Evolutionary conservation across 2,329 filamentous ascomycete genomes (phyloP).

Genomic region (Talaromyces rugulosus): DNA sequence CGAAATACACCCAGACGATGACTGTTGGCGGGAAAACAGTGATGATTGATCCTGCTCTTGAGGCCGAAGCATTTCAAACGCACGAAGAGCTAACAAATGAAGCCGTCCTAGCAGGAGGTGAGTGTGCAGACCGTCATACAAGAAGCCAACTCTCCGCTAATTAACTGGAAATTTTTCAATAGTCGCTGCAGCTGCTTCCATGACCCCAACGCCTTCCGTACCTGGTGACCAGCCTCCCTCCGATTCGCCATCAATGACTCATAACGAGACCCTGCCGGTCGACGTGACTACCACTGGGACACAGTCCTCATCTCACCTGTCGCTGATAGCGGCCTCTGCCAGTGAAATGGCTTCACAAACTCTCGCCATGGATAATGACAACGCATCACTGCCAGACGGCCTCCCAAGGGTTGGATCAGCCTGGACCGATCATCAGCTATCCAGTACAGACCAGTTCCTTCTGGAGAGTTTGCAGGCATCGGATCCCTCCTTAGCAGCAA

Average conservation of each 20-base stretch:
- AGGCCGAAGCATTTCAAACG: slow-evolving; percentile 36
- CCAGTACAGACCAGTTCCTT: slow-evolving; percentile 35
- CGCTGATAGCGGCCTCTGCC: slow-evolving; percentile 44
- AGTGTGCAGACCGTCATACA: background rate
- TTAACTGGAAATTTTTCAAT: background rate
- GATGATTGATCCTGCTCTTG: slow-evolving; percentile 40
- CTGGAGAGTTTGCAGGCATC: slow-evolving; percentile 39
- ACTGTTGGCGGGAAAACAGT: slow-evolving; percentile 39
- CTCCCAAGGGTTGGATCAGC: slow-evolving; percentile 24
- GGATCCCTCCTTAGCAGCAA: slow-evolving; percentile 34
- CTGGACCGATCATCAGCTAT: slow-evolving; percentile 32
- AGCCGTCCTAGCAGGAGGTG: slow-evolving; percentile 16
- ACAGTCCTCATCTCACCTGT: slow-evolving; percentile 39
- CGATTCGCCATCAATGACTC: slow-evolving; percentile 28
- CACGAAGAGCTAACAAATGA: slow-evolving; percentile 25
- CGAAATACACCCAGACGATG: slow-evolving; percentile 36
- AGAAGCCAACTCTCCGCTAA: background rate
- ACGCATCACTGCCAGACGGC: slow-evolving; percentile 22
- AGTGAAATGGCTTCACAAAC: slow-evolving; percentile 43
- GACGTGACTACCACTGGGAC: slow-evolving; percentile 28
- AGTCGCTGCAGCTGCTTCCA: slow-evolving; percentile 22
- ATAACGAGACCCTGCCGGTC: slow-evolving; percentile 26
- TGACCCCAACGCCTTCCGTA: slow-evolving; percentile 30
- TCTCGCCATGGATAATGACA: slow-evolving; percentile 31
- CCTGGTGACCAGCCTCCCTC: slow-evolving; percentile 27